Base-by-base conservation (phyloP, 1,284 basidiomycete species). In the Ganoderma sinense region DNA sequence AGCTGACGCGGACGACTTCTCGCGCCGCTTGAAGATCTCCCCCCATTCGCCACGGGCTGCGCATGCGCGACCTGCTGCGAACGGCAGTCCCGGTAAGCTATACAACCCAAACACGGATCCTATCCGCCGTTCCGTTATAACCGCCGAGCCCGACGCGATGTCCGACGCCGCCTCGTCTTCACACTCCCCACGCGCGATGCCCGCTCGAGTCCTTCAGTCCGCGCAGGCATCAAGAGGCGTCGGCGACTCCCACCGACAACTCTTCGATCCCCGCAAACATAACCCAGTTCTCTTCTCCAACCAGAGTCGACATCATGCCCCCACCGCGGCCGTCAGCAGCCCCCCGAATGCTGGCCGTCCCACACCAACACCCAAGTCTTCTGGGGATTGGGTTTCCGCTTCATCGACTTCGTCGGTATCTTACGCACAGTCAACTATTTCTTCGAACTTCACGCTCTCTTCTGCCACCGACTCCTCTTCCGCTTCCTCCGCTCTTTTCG, bases 211-310 rank as follows among this genome's bases (percentile, higher is more conserved):
- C 23, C 74, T 75, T 40, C 72, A 70, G 56, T 74, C 79, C 66
- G 31, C 80, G 4, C 80, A 80, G 53, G 77, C 79, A 61, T 78
- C 80, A 26, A 80, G 84, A 29, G 83, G 82, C 29, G 74, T 73
- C 69, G 82, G 74, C 69, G 80, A 68, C 68, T 78, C 66, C 36
- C 81, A 81, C 36, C 86, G 90, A 6, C 91, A 93, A 73, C 86
- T 97, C 0, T 97, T 96, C 70, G 94, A 97, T 78, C 92, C 91
- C 70, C 85, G 92, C 61, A 92, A 92, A 78, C 92, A 97, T 78
- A 93, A 97, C 78, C 94, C 95, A 0, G 89, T 96, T 56, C 88
- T 91, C 8, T 96, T 96, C 80, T 84, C 88, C 51, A 88, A 89
- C 20, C 86, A 90, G 62, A 81, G 87, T 1, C 87, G 88, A 31